Percentiles rank a stretch among this genome's conserved stretches.
Conservation (phyloP, 352 stramenopile genomes). For the Phytophthora cajani region DNA sequence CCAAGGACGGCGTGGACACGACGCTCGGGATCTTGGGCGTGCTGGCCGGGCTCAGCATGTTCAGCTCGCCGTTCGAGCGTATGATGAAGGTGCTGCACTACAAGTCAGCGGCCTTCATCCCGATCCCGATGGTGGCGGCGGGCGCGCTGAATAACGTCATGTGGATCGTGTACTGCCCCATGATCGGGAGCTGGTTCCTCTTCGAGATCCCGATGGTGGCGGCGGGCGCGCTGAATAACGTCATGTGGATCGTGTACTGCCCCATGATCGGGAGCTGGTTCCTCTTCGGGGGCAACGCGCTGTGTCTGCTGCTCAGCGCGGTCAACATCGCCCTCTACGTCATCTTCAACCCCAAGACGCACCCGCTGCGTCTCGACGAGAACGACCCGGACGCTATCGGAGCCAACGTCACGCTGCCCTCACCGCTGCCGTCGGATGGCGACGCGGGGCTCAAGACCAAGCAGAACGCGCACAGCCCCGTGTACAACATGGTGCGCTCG, state of each 20-base stretch:
- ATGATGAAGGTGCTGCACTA: conserved; percentile 45
- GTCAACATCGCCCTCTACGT: conserved; percentile 17
- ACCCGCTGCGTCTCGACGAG: conserved; percentile 31
- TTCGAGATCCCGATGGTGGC: too few species aligned
- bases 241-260: conserved; percentile 46
- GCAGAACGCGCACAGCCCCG: conserved; percentile 5
- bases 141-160: conserved; percentile 44
- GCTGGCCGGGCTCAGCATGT: conserved; percentile 35
- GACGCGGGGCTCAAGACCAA: conserved; percentile 15
- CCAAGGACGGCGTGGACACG: conserved; percentile 34
- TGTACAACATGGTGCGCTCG: conserved; percentile 35
- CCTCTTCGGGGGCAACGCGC: conserved; percentile 25
- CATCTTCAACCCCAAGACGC: conserved; percentile 42
- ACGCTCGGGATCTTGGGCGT: conserved; percentile 41
- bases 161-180: conserved; percentile 44
- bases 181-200: conserved; percentile 48
- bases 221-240: conserved; percentile 39
- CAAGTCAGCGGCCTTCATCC: conserved; percentile 45
- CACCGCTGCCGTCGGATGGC: conserved; percentile 16
- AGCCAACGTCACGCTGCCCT: conserved; percentile 22
- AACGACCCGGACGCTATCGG: conserved; percentile 22
- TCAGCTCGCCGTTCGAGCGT: conserved; percentile 42
- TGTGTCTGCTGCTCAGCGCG: conserved; percentile 1
- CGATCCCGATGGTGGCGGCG: conserved; percentile 37
- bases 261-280: conserved; percentile 48